Evolutionary conservation across 1,284 basidiomycete species (phyloP).

Genomic region (Puccinia brachypodii): DNA sequence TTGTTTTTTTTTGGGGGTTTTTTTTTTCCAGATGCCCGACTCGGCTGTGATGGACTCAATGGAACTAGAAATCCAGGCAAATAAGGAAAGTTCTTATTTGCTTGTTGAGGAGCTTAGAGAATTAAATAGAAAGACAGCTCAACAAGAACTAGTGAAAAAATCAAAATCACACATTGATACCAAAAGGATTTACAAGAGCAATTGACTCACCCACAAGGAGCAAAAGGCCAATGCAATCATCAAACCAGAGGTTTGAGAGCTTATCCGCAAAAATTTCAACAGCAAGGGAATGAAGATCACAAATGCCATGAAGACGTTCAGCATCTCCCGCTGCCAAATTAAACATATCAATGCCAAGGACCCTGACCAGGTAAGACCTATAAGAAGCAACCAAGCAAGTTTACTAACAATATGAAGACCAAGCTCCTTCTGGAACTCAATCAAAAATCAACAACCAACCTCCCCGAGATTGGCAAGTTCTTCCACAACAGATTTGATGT

Average conservation of each 20-base stretch:
- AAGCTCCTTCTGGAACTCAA: neutral
- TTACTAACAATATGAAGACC: conserved; percentile 6
- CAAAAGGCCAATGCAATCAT: neutral
- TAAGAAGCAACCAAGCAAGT: neutral
- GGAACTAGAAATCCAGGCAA: neutral
- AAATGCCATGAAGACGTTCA: neutral
- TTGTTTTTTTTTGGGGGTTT: too few relatives aligned
- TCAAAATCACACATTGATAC: neutral
- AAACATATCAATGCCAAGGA: neutral
- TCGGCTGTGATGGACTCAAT: neutral
- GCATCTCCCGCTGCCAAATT: neutral
- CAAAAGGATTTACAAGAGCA: neutral
- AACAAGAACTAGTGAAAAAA: neutral
- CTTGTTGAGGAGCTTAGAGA: neutral
- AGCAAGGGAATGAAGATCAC: neutral
- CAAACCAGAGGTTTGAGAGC: neutral
- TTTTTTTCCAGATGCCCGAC: too few relatives aligned
- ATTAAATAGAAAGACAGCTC: neutral
- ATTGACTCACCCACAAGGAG: neutral
- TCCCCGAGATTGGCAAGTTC: neutral
- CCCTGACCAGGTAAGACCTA: neutral
- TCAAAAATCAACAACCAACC: neutral
- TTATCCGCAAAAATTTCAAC: neutral
- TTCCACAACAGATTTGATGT: neutral
- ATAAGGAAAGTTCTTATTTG: neutral